A percentile compares a stretch with the other conserved stretches of the same genome.
Conservation (phyloP, 1,284 basidiomycete genomes). For the Austroboletus niveus region DNA sequence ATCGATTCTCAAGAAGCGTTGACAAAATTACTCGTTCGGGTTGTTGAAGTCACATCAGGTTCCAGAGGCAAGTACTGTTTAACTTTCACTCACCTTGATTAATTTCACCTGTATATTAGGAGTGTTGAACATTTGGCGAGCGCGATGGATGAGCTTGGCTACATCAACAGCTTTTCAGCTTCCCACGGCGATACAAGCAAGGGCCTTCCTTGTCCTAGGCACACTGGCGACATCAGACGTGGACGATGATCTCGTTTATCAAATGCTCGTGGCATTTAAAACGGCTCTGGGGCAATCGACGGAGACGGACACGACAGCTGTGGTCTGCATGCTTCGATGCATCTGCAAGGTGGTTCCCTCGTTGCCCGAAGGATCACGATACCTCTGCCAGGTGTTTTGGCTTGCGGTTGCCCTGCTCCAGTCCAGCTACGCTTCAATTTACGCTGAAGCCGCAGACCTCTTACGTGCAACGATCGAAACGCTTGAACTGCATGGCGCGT, state of each 20-base stretch:
- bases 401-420: slow-evolving; percentile 80
- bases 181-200: slow-evolving; percentile 85
- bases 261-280: slow-evolving; percentile 82
- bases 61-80: slow-evolving; percentile 55
- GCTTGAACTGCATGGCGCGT: slow-evolving; percentile 59
- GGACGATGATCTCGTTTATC: slow-evolving; percentile 87
- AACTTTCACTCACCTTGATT: not conserved
- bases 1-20: slow-evolving; percentile 71
- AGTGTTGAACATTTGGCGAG: slow-evolving; percentile 87
- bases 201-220: slow-evolving; percentile 86
- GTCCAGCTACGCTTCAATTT: slow-evolving; percentile 72
- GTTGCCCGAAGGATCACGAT: slow-evolving; percentile 66
- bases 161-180: slow-evolving; percentile 92
- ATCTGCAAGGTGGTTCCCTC: slow-evolving; percentile 76
- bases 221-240: slow-evolving; percentile 76
- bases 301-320: slow-evolving; percentile 71
- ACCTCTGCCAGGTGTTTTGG: slow-evolving; percentile 80
- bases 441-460: slow-evolving; percentile 65
- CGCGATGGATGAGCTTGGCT: slow-evolving; percentile 91
- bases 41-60: slow-evolving; percentile 66
- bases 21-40: slow-evolving; percentile 60
- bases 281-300: slow-evolving; percentile 60
- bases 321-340: slow-evolving; percentile 86
- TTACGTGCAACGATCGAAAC: slow-evolving; percentile 68
- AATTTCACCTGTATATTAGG: slow-evolving; percentile 45